Conservation (phyloP, 75 land plant species). For the Pinus albicaulis region DNA sequence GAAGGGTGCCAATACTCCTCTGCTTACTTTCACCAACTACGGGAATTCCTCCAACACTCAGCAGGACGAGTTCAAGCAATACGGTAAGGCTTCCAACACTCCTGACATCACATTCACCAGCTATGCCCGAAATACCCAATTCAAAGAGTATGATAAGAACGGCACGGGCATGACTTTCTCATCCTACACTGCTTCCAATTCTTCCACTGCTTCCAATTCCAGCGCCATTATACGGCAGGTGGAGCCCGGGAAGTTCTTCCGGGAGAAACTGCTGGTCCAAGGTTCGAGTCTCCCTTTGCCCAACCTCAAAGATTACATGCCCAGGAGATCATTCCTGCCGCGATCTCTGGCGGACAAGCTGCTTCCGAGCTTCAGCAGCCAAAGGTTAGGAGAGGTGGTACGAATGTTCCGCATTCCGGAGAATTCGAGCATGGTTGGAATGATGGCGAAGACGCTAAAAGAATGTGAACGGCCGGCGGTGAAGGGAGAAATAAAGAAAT, state of each 20-base stretch:
- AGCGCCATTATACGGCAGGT: neutral
- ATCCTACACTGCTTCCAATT: neutral
- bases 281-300: slow-evolving; percentile 19
- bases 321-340: too few relatives aligned
- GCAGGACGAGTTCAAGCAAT: neutral
- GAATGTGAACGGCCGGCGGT: too few relatives aligned
- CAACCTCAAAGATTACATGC: slow-evolving; percentile 1
- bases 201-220: neutral
- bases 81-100: slow-evolving; percentile 1
- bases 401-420: neutral
- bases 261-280: slow-evolving; percentile 14
- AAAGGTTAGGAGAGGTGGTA: slow-evolving; percentile 9
- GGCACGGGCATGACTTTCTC: slow-evolving; percentile 9
- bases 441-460: slow-evolving; percentile 6
- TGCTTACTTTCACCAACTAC: neutral
- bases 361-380: slow-evolving; percentile 3
- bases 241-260: slow-evolving; percentile 46
- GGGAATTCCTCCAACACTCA: neutral
- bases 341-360: slow-evolving; percentile 12
- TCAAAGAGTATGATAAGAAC: slow-evolving; percentile 26
- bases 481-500: too few relatives aligned
- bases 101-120: neutral
- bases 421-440: neutral
- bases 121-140: neutral
- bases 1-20: neutral